phyloP scores from a whole-genome alignment of 1,284 basidiomycete species.

The Anthracocystis walkeri region DNA sequence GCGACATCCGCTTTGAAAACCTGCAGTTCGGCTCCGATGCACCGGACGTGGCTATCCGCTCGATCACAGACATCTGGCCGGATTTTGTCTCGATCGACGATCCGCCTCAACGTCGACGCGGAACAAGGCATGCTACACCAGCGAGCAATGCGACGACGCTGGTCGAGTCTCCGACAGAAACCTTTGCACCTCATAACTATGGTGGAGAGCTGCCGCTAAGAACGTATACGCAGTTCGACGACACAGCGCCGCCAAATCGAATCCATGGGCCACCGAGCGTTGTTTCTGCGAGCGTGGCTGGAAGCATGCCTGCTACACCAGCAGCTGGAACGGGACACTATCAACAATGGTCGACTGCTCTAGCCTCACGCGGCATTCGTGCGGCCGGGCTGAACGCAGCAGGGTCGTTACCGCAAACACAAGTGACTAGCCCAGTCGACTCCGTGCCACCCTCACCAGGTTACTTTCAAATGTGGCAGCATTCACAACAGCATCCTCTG shows the following conservation, averaged over 20 bases:
- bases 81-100: slow-evolving; percentile 75
- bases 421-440: slow-evolving; percentile 38
- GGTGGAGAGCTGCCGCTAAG: slow-evolving; percentile 26
- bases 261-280: slow-evolving; percentile 49
- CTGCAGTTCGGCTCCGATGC: slow-evolving; percentile 86
- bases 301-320: slow-evolving; percentile 23
- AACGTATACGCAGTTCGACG: slow-evolving; percentile 53
- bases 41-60: slow-evolving; percentile 89
- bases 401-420: slow-evolving; percentile 19
- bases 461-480: slow-evolving; percentile 53
- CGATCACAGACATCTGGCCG: slow-evolving; percentile 91
- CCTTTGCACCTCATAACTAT: neutral
- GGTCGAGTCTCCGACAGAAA: slow-evolving; percentile 22
- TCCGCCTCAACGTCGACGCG: slow-evolving; percentile 28
- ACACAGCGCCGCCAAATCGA: slow-evolving; percentile 33
- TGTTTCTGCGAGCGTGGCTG: slow-evolving; percentile 27
- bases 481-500: slow-evolving; percentile 8
- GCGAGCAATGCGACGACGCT: slow-evolving; percentile 37
- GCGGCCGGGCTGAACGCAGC: slow-evolving; percentile 30
- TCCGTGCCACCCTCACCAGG: slow-evolving; percentile 42
- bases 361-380: slow-evolving; percentile 42
- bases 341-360: slow-evolving; percentile 48
- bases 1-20: slow-evolving; percentile 84
- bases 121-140: slow-evolving; percentile 34
- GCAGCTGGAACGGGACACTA: slow-evolving; percentile 15